Evolutionary conservation across 2,329 filamentous ascomycete species (phyloP).

Genomic region (Juglanconis juglandina): DNA sequence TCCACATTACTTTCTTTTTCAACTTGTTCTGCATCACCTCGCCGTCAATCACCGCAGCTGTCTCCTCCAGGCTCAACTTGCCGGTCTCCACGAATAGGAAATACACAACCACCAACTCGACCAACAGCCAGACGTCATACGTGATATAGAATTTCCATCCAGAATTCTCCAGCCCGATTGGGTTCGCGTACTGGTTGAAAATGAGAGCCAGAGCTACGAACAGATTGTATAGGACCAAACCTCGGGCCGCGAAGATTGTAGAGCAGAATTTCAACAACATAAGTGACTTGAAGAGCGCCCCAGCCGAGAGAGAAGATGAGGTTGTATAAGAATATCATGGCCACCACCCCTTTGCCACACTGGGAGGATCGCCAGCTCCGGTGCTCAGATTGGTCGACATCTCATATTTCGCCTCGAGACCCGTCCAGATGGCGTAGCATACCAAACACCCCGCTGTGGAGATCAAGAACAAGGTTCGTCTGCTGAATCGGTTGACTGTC

Average conservation of each 20-base stretch:
- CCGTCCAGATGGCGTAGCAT: not conserved
- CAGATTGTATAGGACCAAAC: not conserved
- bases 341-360: not conserved
- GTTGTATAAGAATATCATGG: constrained; percentile 4
- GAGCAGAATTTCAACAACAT: not conserved
- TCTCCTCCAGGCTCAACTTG: constrained; percentile 14
- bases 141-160: constrained; percentile 15
- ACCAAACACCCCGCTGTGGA: not conserved
- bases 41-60: not conserved
- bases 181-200: constrained; percentile 35
- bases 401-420: not conserved
- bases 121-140: constrained; percentile 12
- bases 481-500: not conserved
- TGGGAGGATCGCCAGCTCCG: not conserved
- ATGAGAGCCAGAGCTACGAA: constrained; percentile 4
- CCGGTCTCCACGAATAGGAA: constrained; percentile 16
- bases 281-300: not conserved
- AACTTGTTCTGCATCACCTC: not conserved
- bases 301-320: not conserved
- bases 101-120: constrained; percentile 13
- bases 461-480: not conserved
- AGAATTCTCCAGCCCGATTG: constrained; percentile 27
- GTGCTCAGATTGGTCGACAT: not conserved
- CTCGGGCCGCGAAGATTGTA: not conserved
- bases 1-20: not conserved